A percentile compares a stretch with the other conserved stretches of the same genome.
Evolutionary conservation across 1,284 basidiomycete genomes (phyloP).

Genomic region (Lentinula novae-zelandiae): DNA sequence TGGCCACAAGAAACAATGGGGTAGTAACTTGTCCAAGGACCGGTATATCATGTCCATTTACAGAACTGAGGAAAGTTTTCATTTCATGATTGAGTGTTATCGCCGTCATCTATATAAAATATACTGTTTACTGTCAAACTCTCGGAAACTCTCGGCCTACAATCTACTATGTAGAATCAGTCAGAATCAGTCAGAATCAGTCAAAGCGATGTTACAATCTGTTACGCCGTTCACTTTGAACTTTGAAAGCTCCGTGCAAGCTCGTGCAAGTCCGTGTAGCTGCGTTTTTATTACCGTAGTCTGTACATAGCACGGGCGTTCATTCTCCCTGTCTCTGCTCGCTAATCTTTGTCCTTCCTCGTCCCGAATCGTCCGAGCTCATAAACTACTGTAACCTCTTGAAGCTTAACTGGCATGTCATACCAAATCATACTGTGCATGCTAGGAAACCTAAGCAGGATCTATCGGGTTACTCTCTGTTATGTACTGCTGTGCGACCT

Average conservation of each 20-base stretch:
- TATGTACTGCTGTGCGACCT: too few species aligned
- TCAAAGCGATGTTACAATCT: background rate
- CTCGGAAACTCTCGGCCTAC: background rate
- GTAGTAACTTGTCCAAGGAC: slow-evolving; percentile 82
- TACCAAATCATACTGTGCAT: background rate
- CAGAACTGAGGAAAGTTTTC: slow-evolving; percentile 80
- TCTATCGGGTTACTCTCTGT: background rate
- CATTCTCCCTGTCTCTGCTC: background rate
- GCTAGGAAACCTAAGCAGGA: background rate
- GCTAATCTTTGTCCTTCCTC: background rate
- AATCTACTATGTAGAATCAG: background rate
- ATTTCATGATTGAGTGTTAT: slow-evolving; percentile 50
- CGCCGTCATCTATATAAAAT: background rate
- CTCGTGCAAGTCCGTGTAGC: too few species aligned
- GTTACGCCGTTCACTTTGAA: background rate
- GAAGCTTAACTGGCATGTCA: background rate
- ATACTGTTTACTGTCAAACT: background rate
- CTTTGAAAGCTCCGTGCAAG: too few species aligned
- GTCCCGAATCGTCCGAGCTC: background rate
- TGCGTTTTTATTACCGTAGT: too few species aligned
- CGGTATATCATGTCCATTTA: slow-evolving; percentile 60
- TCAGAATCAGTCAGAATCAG: background rate
- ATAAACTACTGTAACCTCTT: background rate
- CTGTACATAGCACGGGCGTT: background rate
- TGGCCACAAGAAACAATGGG: slow-evolving; percentile 74